Evolutionary conservation across 257 asterid species (phyloP).

Genomic region (Handroanthus guayacan): DNA sequence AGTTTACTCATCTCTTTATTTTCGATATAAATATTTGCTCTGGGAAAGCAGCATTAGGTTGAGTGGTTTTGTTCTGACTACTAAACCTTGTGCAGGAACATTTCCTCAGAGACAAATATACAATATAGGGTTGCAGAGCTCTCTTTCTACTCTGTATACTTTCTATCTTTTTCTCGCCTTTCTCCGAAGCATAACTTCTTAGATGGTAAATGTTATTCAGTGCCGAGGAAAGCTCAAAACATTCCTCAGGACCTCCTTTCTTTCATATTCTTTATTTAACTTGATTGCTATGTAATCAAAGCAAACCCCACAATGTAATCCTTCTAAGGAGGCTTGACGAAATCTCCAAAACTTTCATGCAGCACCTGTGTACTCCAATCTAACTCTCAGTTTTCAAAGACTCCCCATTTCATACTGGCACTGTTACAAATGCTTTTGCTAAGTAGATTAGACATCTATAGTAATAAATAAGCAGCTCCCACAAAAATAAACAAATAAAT

Average conservation of each 20-base stretch:
- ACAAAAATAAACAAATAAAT: neutral
- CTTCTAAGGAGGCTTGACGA: neutral
- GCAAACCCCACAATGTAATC: neutral
- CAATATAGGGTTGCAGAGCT: neutral
- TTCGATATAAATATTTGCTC: neutral
- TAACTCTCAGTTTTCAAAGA: neutral
- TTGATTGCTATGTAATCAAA: neutral
- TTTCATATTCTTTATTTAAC: too few relatives aligned
- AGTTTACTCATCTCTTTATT: neutral
- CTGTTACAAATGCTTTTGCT: neutral
- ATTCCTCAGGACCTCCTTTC: too few relatives aligned
- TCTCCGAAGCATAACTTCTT: neutral
- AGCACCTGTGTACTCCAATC: neutral
- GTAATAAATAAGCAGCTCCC: neutral
- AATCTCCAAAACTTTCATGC: neutral
- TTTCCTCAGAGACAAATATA: neutral
- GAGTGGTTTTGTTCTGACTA: neutral
- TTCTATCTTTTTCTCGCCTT: neutral
- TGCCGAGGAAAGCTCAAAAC: neutral
- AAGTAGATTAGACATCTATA: conserved; percentile 18
- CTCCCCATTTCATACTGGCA: neutral
- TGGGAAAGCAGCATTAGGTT: neutral
- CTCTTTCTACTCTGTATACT: neutral
- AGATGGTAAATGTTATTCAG: neutral
- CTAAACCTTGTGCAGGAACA: neutral